These are phyloP conservation scores for Zygosaccharomyces lentus DNA, from an alignment of 805 yeast genomes.

Conservation along the genomic window DNA sequence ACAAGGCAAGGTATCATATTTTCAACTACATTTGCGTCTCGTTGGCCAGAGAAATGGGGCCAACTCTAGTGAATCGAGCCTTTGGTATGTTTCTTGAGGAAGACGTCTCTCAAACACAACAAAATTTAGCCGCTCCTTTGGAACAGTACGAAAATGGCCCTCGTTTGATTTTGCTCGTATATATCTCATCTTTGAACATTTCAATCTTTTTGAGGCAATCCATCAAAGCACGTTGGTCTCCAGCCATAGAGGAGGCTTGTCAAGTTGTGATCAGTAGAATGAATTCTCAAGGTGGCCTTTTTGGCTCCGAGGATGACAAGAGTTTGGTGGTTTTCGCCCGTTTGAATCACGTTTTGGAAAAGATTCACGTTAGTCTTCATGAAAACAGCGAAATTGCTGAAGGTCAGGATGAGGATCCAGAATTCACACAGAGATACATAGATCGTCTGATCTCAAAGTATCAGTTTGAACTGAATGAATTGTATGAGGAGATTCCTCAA, in stretches of 20 bases:
- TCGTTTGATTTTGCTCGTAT: constrained; percentile 44
- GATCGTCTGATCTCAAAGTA: constrained; percentile 38
- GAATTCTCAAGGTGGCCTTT: constrained; percentile 2
- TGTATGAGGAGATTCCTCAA: constrained; percentile 39
- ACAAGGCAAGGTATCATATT: constrained; percentile 71
- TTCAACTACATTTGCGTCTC: constrained; percentile 61
- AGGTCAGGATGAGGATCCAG: constrained; percentile 14
- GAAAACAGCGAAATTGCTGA: constrained; percentile 24
- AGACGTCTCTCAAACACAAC: constrained; percentile 13
- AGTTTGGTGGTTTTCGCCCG: constrained; percentile 56
- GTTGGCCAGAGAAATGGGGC: constrained; percentile 71
- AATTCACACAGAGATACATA: constrained; percentile 17
- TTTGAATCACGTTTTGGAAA: constrained; percentile 57
- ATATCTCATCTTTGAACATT: constrained; percentile 57
- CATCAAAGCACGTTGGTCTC: constrained; percentile 57
- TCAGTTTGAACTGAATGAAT: constrained; percentile 41
- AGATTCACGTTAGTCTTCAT: constrained; percentile 50
- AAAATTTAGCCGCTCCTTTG: constrained; percentile 23
- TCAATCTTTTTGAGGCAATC: constrained; percentile 63
- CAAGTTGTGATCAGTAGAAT: constrained; percentile 6
- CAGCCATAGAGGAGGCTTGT: constrained; percentile 23
- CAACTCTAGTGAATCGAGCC: constrained; percentile 48
- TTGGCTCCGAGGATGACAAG: constrained; percentile 36
- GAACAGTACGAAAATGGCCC: constrained; percentile 23
- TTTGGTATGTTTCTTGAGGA: constrained; percentile 30